Evolutionary conservation across 352 stramenopile genomes (phyloP), one percentile per base, ranked within the genome.

Genomic region (Globisporangium sylvaticum): DNA sequence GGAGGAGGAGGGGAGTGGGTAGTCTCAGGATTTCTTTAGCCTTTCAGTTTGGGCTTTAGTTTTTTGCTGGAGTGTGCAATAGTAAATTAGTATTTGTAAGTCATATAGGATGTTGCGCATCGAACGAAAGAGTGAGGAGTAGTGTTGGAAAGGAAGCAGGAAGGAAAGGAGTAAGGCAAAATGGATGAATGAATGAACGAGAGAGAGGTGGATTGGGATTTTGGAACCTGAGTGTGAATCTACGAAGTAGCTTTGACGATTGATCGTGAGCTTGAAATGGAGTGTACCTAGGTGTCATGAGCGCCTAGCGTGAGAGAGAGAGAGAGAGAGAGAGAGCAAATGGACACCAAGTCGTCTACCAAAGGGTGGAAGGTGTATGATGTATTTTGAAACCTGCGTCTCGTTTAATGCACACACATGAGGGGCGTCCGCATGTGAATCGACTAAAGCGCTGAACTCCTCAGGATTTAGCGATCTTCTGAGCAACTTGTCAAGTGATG

Each of bases 11-110:
- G 39, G 39, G 6, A 46, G 15, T 22, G 15, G 39, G 37, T 18
- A 20, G 12, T 44, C 12, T 44, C 20, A 44, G 37, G 37, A 44
- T 44, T 44, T 37, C 31, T 37, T 48, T 9, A 48, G 39, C 39
- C 39, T 50, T n/a, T 10, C 24, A 50, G 18, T 50, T n/a, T 50
- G 18, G 42, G 42, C 15, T 50, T 50, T 50, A n/a, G 15, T 50
- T 50, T 50, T 50, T 50, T 50, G 42, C 42, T 50, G 15, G 2
- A 50, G 42, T 50, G 42, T 50, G 42, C 42, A 50, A 50, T 50
- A 24, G 42, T 50, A 50, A 50, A 50, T 50, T 50, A 50, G 42
- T 50, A 50, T 24, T 50, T 50, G 42, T 50, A 50, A 46, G 42
- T 24, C 42, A 50, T 22, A 50, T 50, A 50, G 42, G 42, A 22